Percentiles rank a stretch among this genome's conserved stretches.
Conservation (phyloP, 495 filamentous ascomycete genomes). For the Penicillium coffeae region DNA sequence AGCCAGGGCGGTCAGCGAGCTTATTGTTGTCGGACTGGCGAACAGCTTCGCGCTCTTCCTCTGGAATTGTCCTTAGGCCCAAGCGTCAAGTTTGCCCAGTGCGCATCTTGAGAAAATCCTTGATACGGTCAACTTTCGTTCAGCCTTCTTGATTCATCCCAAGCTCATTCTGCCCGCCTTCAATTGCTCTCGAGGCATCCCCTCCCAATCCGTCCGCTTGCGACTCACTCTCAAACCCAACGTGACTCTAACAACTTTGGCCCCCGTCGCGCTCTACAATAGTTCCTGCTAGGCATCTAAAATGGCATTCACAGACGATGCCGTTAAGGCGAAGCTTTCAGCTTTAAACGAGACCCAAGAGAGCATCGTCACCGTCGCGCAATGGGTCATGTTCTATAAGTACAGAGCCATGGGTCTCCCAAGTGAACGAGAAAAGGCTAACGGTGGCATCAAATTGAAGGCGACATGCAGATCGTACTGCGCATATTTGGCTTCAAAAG, state of each 20-base stretch:
- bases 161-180: background rate
- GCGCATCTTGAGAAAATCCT: too few relatives aligned
- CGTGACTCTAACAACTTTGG: background rate
- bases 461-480: slow-evolving; percentile 84
- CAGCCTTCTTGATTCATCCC: background rate
- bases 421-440: slow-evolving; percentile 16
- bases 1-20: slow-evolving; percentile 30
- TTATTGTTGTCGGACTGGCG: slow-evolving; percentile 10
- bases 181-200: slow-evolving; percentile 8
- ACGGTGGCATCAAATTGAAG: slow-evolving; percentile 40
- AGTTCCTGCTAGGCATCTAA: background rate
- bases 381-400: slow-evolving; percentile 99
- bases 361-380: slow-evolving; percentile 87
- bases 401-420: slow-evolving; percentile 38
- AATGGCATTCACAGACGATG: slow-evolving; percentile 95
- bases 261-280: background rate
- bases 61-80: background rate
- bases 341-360: slow-evolving; percentile 95
- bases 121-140: background rate
- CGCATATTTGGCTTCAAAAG: slow-evolving; percentile 82
- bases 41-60: slow-evolving; percentile 15
- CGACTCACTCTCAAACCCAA: background rate
- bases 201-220: background rate
- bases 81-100: background rate
- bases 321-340: slow-evolving; percentile 88